Evolutionary conservation across 495 filamentous ascomycete species (phyloP).

Genomic region (Daldinia loculata): DNA sequence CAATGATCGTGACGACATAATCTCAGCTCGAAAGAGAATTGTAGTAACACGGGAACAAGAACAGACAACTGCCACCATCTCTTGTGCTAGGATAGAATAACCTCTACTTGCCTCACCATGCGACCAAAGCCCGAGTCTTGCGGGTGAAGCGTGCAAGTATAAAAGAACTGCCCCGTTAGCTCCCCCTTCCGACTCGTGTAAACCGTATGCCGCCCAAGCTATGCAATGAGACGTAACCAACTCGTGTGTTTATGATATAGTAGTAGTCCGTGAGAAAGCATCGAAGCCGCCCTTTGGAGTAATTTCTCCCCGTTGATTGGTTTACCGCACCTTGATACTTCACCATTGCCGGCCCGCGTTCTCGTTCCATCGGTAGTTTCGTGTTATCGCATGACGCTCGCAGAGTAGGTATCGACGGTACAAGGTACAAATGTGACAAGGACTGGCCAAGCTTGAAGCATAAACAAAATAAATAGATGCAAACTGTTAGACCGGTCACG

Average conservation of each 20-base stretch:
- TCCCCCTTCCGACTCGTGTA: slow-evolving; percentile 12
- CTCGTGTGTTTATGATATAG: slow-evolving; percentile 14
- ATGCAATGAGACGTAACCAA: slow-evolving; percentile 32
- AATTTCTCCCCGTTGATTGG: slow-evolving; percentile 1
- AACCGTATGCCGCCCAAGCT: slow-evolving; percentile 27
- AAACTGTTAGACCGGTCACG: slow-evolving; percentile 11
- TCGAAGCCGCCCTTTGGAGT: slow-evolving; percentile 29
- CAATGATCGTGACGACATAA: slow-evolving; percentile 37
- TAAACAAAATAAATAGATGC: slow-evolving; percentile 17
- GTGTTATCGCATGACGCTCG: slow-evolving; percentile 23
- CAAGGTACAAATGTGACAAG: slow-evolving; percentile 10
- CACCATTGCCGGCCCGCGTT: slow-evolving; percentile 14
- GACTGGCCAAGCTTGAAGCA: slow-evolving; percentile 4
- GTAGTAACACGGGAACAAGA: slow-evolving; percentile 11
- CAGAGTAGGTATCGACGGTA: slow-evolving; percentile 12
- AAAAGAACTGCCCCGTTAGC: slow-evolving; percentile 25
- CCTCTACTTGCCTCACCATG: slow-evolving; percentile 30
- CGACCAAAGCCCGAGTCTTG: slow-evolving; percentile 17
- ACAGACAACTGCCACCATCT: slow-evolving; percentile 26
- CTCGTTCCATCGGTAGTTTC: not conserved
- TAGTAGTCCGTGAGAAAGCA: slow-evolving; percentile 19
- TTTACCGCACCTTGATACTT: slow-evolving; percentile 14
- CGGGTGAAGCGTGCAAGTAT: slow-evolving; percentile 17
- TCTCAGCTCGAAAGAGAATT: slow-evolving; percentile 18
- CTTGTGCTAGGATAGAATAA: slow-evolving; percentile 15